These are phyloP conservation scores for Scutellospora calospora DNA, from an alignment of 371 early-diverging fungal species.

Conservation along the genomic window DNA sequence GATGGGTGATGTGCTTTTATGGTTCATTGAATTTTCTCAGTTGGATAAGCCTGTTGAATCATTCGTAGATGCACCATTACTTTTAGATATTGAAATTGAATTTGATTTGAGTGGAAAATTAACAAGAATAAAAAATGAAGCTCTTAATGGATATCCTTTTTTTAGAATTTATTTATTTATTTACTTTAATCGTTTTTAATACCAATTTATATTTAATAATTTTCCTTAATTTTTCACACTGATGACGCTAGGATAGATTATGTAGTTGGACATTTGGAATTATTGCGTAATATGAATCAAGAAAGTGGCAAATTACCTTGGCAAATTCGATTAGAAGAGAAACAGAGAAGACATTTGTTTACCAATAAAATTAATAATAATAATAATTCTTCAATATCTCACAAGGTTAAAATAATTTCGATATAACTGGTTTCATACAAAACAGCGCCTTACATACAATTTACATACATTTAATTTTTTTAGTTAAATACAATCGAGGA, in stretches of 20 bases:
- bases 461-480: neutral
- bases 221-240: constrained; percentile 46
- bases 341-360: constrained; percentile 37
- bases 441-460: neutral
- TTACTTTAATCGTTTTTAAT: neutral
- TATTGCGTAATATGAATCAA: constrained; percentile 66
- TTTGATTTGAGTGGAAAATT: constrained; percentile 66
- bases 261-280: constrained; percentile 72
- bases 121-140: constrained; percentile 53
- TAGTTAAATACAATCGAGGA: neutral
- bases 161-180: neutral
- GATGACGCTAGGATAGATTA: constrained; percentile 76
- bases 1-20: constrained; percentile 55
- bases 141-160: constrained; percentile 58
- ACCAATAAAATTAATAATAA: neutral
- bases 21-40: constrained; percentile 59
- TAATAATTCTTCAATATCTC: neutral
- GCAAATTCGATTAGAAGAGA: constrained; percentile 42
- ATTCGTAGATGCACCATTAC: constrained; percentile 74
- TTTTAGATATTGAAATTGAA: constrained; percentile 83
- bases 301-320: constrained; percentile 50
- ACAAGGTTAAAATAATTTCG: constrained; percentile 1
- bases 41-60: constrained; percentile 52
- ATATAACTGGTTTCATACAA: neutral
- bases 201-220: constrained; percentile 16